A percentile compares a stretch with the other conserved stretches of the same genome.
phyloP scores from a whole-genome alignment of 352 stramenopile species.

The Globisporangium nagaii region DNA sequence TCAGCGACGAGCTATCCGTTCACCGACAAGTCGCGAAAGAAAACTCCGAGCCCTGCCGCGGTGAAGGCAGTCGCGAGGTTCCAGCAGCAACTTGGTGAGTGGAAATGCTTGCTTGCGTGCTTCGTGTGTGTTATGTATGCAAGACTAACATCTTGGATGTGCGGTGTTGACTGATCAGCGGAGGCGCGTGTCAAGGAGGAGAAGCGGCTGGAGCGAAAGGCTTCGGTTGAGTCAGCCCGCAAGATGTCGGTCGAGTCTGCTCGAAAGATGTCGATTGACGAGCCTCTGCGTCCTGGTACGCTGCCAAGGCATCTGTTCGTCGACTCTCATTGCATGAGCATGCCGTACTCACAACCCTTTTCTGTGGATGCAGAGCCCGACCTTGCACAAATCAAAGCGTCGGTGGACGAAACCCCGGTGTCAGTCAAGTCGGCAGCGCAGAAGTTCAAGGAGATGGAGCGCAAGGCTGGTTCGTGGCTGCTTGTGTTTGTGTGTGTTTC shows the following conservation, averaged over 20 bases:
- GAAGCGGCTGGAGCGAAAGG: conserved; percentile 24
- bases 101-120: not conserved
- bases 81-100: conserved; percentile 48
- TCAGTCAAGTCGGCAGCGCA: conserved; percentile 50
- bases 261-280: conserved; percentile 33
- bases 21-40: conserved; percentile 40
- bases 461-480: conserved; percentile 33
- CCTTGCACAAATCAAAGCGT: conserved; percentile 50
- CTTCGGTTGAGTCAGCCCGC: conserved; percentile 22
- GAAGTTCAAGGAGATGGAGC: conserved; percentile 63
- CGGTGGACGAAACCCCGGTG: conserved; percentile 41
- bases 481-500: not conserved
- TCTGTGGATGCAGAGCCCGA: conserved; percentile 26
- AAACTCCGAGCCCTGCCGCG: conserved; percentile 33
- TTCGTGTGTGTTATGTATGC: no score
- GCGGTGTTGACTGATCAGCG: conserved; percentile 15
- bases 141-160: no score
- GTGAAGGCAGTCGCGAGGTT: conserved; percentile 48
- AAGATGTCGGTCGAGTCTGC: conserved; percentile 29
- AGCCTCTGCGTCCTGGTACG: conserved; percentile 2
- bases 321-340: not conserved
- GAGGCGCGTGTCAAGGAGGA: conserved; percentile 26
- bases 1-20: conserved; percentile 59
- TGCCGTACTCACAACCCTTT: not conserved
- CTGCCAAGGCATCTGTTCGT: not conserved